These are phyloP conservation scores for Williopsis jadinii DNA, from an alignment of 1,139 yeast species.

Conservation along the genomic window DNA sequence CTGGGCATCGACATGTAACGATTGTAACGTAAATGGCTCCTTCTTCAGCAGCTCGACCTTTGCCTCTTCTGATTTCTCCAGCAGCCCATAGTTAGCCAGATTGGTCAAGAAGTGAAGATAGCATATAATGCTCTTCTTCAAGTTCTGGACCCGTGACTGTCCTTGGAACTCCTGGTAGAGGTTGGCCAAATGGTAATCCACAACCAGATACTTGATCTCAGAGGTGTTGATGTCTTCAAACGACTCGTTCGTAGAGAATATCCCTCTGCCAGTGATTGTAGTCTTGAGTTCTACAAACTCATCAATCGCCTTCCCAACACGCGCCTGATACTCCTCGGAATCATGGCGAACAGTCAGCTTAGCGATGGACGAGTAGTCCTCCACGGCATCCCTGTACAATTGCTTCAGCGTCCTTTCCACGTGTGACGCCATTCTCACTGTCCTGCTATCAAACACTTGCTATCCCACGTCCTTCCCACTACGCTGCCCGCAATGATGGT, in stretches of 20 bases:
- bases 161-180: conserved; percentile 9
- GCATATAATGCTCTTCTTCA: conserved; percentile 35
- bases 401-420: conserved; percentile 6
- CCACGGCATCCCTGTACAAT: conserved; percentile 2
- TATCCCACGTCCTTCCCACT: no score
- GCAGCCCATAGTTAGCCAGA: conserved; percentile 35
- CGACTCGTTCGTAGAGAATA: conserved; percentile 57
- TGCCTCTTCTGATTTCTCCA: conserved; percentile 33
- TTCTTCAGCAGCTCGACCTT: conserved; percentile 36
- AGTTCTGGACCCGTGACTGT: conserved; percentile 32
- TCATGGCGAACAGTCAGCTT: conserved; percentile 24
- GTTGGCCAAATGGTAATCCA: conserved; percentile 45
- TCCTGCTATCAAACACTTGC: no score
- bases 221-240: conserved; percentile 50
- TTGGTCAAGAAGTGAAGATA: conserved; percentile 39
- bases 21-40: conserved; percentile 31
- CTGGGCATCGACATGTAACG: conserved; percentile 36
- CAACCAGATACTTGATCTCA: conserved; percentile 46
- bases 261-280: conserved; percentile 27
- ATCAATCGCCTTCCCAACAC: conserved; percentile 21
- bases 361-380: conserved; percentile 1
- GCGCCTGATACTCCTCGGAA: conserved; percentile 26
- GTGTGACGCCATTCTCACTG: no score
- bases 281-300: conserved; percentile 27
- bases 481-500: no score